Conservation (phyloP, 192 early-diverging fungal species). For the Coemansia sp. region DNA sequence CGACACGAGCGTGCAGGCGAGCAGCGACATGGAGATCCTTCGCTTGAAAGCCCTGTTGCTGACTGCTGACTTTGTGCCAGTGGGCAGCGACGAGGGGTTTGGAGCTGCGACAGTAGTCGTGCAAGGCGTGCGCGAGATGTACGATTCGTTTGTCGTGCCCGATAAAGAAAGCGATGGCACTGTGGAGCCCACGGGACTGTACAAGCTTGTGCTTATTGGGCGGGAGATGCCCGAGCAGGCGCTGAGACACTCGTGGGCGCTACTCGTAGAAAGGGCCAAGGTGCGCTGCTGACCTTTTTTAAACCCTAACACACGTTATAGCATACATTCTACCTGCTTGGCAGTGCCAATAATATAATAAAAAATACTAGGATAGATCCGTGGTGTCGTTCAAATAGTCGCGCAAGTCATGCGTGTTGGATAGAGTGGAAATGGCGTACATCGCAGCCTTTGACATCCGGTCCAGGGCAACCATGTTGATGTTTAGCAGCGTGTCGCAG, state of each 20-base stretch:
- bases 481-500: slow-evolving; percentile 69
- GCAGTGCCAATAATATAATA: too few relatives aligned
- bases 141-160: slow-evolving; percentile 57
- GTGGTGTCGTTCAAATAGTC: slow-evolving; percentile 4
- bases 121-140: slow-evolving; percentile 70
- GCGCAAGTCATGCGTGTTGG: slow-evolving; percentile 22
- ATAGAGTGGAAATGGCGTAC: slow-evolving; percentile 40
- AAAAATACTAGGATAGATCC: background rate
- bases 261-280: slow-evolving; percentile 20
- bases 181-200: background rate
- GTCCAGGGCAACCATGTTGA: slow-evolving; percentile 61
- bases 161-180: background rate
- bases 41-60: slow-evolving; percentile 63
- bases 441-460: slow-evolving; percentile 56
- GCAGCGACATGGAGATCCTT: slow-evolving; percentile 54
- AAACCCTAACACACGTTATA: too few relatives aligned
- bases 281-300: background rate
- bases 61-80: slow-evolving; percentile 37
- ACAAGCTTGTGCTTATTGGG: slow-evolving; percentile 52
- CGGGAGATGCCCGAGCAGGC: slow-evolving; percentile 34
- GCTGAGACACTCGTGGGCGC: slow-evolving; percentile 34
- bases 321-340: too few relatives aligned
- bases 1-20: too few relatives aligned
- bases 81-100: slow-evolving; percentile 22
- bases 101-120: slow-evolving; percentile 54